Base-by-base conservation (phyloP, 2,329 filamentous ascomycete species). In the Macrophomina phaseolina region DNA sequence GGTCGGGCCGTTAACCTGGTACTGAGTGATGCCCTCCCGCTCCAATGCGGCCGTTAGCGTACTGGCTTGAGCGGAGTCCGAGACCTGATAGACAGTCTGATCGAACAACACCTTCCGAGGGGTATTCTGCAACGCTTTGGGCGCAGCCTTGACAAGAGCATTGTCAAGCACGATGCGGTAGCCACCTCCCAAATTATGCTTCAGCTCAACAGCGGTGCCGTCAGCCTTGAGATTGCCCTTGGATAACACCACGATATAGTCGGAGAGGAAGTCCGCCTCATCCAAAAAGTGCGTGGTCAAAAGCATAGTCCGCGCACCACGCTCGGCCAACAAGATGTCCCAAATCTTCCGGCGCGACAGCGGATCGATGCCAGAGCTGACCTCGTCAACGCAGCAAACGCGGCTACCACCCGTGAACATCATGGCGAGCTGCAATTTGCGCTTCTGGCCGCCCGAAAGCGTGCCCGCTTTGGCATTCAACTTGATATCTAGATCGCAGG, bases 241-340 rank as follows among this genome's bases (percentile, higher is more conserved):
- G 3, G 92, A 96, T 11, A 97, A 81, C 64, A 97, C 92, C 1
- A 90, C 91, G 70, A 97, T 96, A 68, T 94, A 90, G 74, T 97
- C 94, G 0, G 93, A 91, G 0, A 97, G 85, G 1, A 97, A 83
- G 74, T 97, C 94, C 0, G 94, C 94, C 78, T 97, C 94, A 73
- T 97, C 94, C 8, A 97, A 84, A 77, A 97, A 97, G 77, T 97
- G 94, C 0, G 94, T 97, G 0, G 94, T 97, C 67, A 97, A 79
- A 49, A 97, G 87, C 72, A 97, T 91, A 0, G 94, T 97, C 49
- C 94, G 84, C 68, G 85, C 85, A 23, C 93, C 93, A 67, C 94
- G 88, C 77, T 97, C 93, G 1, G 91, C 91, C 12, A 97, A 83
- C 28, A 97, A 82, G 68, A 97, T 97, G 71, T 97, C 93, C 94